These are phyloP conservation scores for Suillus lakei DNA, from an alignment of 768 basidiomycete genomes.

Conservation along the genomic window DNA sequence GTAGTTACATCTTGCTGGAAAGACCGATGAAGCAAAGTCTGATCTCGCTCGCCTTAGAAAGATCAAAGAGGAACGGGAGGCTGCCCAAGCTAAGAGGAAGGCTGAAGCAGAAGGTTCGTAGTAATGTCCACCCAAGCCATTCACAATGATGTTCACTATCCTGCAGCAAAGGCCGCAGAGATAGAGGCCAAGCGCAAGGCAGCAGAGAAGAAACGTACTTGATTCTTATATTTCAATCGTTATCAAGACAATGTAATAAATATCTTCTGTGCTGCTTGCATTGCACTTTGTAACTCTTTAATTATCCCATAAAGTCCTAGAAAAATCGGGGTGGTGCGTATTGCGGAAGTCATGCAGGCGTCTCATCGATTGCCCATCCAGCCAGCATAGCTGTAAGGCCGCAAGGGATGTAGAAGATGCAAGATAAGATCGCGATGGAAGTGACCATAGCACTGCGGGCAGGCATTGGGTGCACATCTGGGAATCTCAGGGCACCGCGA, in stretches of 20 bases:
- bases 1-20: constrained; percentile 76
- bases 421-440: not conserved
- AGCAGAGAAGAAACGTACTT: constrained; percentile 28
- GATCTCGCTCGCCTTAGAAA: constrained; percentile 86
- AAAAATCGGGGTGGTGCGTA: not conserved
- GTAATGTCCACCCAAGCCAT: not conserved
- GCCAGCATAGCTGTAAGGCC: not conserved
- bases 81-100: constrained; percentile 84
- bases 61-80: constrained; percentile 88
- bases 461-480: not conserved
- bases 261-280: not conserved
- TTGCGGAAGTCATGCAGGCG: not conserved
- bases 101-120: constrained; percentile 84
- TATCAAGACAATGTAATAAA: constrained; percentile 1
- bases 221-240: constrained; percentile 26
- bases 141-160: constrained; percentile 5
- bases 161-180: constrained; percentile 66
- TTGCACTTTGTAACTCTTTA: not conserved
- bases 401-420: not conserved
- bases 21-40: constrained; percentile 89
- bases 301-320: not conserved
- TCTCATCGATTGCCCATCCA: not conserved
- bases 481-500: not conserved
- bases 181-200: constrained; percentile 63
- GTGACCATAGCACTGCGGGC: not conserved